phyloP scores from a whole-genome alignment of 345 rosid species.

The Camelina hispida region DNA sequence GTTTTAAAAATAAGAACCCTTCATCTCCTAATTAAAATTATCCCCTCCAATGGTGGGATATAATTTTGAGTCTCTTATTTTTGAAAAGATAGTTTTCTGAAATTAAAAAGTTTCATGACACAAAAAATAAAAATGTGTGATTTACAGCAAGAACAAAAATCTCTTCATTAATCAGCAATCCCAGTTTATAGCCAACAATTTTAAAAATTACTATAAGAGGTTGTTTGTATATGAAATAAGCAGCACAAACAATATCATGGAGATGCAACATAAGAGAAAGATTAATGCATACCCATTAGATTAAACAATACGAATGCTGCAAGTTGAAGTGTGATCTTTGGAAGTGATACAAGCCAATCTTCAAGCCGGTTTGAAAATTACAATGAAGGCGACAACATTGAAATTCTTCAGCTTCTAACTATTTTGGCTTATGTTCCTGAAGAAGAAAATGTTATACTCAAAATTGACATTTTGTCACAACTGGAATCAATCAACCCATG shows the following conservation, averaged over 20 bases:
- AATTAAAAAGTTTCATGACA: too few species aligned
- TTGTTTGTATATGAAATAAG: not conserved
- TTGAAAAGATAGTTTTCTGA: too few species aligned
- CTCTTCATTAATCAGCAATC: too few species aligned
- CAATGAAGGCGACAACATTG: not conserved
- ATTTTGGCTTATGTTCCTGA: not conserved
- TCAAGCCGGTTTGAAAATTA: too few species aligned
- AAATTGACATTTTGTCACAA: slow-evolving; percentile 1
- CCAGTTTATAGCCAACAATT: not conserved
- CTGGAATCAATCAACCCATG: not conserved
- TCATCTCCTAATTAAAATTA: too few species aligned
- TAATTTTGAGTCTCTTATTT: too few species aligned
- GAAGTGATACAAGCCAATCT: slow-evolving; percentile 90
- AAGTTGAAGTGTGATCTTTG: slow-evolving; percentile 81
- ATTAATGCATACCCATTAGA: slow-evolving; percentile 71
- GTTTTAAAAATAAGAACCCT: too few species aligned
- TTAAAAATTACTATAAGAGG: not conserved
- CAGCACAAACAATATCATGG: not conserved
- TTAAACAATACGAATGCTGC: slow-evolving; percentile 87
- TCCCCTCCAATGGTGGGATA: too few species aligned
- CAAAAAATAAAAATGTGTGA: too few species aligned
- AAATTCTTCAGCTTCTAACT: not conserved
- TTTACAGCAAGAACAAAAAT: too few species aligned
- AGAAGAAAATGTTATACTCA: not conserved
- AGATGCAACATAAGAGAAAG: slow-evolving; percentile 1